Base-by-base conservation (phyloP, 768 basidiomycete genomes). In the Lepiota venenata region DNA sequence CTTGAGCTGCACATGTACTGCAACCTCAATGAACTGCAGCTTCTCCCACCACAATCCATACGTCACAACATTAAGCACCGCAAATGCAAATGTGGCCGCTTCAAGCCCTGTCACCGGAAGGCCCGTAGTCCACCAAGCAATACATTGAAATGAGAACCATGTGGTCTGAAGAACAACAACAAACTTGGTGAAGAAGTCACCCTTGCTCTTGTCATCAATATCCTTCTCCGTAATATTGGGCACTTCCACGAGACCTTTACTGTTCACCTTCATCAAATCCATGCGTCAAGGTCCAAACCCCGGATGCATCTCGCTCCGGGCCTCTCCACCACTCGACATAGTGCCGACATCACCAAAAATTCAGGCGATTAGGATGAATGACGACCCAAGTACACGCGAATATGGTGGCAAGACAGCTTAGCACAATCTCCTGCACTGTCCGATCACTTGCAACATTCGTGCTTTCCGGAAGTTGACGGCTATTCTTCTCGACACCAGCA, bases 171-270 rank as follows among this genome's bases (percentile, higher is more conserved):
- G 15, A 16, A 63, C 7, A 9, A 63, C 57, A 12, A 69, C 25
- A 2, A 50, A 27, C 36, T 68, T 69, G 9, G 62, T 43, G 11
- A 69, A 52, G 12, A 50, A 53, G 22, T 67, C 61, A 0, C 57
- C 63, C 46, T 67, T 67, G 60, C 64, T 67, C 20, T 58, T 58
- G 62, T 67, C 60, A 15, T 51, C 40, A 40, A 69, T 67, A 9
- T 60, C 50, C 37, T 50, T 41, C 16, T 56, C 37, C 1, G 56
- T 38, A 27, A 62, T 39, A 6, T 18, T 21, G 10, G 54, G 49
- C n/a, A 49, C 41, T 10, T 48, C 25, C 11, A 55, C 55, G 25
- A 32, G 15, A 29, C 38, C 49, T 20, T 15, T 27, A 1, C 18
- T 27, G 16, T n/a, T 3, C 15, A 47, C 16, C 1, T 42, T 20